Percentiles rank a stretch among this genome's conserved stretches.
These are phyloP conservation scores for Ceratocystis colombiana DNA, from an alignment of 2,329 filamentous ascomycete genomes.

Conservation along the genomic window DNA sequence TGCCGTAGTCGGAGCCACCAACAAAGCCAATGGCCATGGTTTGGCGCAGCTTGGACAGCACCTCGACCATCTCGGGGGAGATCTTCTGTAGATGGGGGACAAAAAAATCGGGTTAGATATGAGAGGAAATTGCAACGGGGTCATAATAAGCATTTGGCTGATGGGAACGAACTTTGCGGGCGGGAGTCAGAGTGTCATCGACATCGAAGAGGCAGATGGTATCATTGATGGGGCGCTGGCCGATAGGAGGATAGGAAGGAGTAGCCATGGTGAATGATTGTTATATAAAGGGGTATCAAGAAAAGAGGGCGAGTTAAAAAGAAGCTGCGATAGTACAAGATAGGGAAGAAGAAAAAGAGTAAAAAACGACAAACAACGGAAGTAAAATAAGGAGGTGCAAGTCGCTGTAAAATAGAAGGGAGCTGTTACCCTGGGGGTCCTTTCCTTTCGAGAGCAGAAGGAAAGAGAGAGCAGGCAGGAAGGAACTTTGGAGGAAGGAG, in stretches of 20 bases:
- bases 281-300: conserved; percentile 17
- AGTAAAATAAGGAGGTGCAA: conserved; percentile 21
- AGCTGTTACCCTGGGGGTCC: neutral
- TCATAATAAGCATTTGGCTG: neutral
- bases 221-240: conserved; percentile 77
- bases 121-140: neutral
- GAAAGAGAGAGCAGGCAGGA: neutral
- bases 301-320: conserved; percentile 15
- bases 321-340: conserved; percentile 7
- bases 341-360: conserved; percentile 6
- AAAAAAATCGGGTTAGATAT: conserved; percentile 17
- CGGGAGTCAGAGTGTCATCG: conserved; percentile 78
- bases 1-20: conserved; percentile 79
- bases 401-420: neutral
- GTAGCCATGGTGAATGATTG: conserved; percentile 34
- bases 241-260: conserved; percentile 58
- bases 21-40: conserved; percentile 87
- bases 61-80: conserved; percentile 69
- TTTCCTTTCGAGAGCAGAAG: neutral
- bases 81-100: conserved; percentile 42
- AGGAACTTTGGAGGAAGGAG: neutral
- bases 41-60: conserved; percentile 70
- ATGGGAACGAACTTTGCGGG: conserved; percentile 55
- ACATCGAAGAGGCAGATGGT: conserved; percentile 96
- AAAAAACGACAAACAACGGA: neutral